A percentile compares a stretch with the other conserved stretches of the same genome.
Evolutionary conservation across 23 red algal species (phyloP).

Genomic region (Chondrus crispus): DNA sequence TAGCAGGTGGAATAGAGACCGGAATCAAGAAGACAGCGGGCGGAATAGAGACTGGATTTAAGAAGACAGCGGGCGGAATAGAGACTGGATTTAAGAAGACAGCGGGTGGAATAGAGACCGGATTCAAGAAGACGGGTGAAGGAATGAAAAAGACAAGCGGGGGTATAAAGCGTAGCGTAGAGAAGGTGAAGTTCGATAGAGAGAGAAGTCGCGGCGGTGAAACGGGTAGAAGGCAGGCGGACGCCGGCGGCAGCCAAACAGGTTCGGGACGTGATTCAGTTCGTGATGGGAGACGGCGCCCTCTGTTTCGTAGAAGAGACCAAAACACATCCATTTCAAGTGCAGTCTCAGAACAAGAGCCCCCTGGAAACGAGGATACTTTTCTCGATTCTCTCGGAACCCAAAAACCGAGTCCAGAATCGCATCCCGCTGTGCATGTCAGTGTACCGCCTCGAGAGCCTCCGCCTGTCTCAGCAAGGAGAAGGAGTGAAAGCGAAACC

Average conservation of each 20-base stretch:
- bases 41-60: slow-evolving; percentile 38
- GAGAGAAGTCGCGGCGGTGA: not conserved
- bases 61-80: slow-evolving; percentile 48
- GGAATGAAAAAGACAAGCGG: slow-evolving; percentile 8
- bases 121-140: slow-evolving; percentile 25
- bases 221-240: too few species aligned
- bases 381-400: too few species aligned
- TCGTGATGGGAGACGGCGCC: not conserved
- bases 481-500: not conserved
- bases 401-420: not conserved
- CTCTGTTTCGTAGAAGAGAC: not conserved
- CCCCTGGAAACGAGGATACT: not conserved
- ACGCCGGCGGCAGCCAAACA: not conserved
- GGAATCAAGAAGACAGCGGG: slow-evolving; percentile 50
- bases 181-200: not conserved
- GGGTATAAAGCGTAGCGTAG: slow-evolving; percentile 14
- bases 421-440: too few species aligned
- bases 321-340: not conserved
- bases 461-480: too few species aligned
- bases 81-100: slow-evolving; percentile 59
- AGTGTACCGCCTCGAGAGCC: too few species aligned
- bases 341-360: not conserved
- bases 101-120: slow-evolving; percentile 46
- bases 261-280: not conserved
- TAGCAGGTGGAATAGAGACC: slow-evolving; percentile 29